Percentiles rank a stretch among this genome's conserved stretches.
Evolutionary conservation across 108 stramenopile species (phyloP).

Genomic region (Nitzschia palea): DNA sequence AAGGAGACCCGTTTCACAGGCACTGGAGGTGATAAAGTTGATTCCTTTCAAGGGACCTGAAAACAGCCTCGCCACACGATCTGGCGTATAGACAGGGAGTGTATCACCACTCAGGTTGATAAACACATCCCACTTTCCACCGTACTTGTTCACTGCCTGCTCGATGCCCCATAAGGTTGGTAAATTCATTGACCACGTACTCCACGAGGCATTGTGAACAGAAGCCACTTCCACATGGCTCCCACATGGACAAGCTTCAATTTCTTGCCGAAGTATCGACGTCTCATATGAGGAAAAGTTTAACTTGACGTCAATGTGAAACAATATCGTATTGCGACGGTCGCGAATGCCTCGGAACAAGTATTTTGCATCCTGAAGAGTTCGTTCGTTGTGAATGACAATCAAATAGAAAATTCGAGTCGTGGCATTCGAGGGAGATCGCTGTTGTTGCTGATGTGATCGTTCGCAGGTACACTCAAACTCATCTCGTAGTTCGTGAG

Average conservation of each 20-base stretch:
- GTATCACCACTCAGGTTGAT: slow-evolving; percentile 85
- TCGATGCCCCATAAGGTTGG: slow-evolving; percentile 86
- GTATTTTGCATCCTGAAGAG: slow-evolving; percentile 63
- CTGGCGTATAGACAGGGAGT: slow-evolving; percentile 66
- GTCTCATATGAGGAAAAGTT: slow-evolving; percentile 38
- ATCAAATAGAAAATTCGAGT: slow-evolving; percentile 79
- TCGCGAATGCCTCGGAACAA: slow-evolving; percentile 72
- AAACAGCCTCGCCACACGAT: slow-evolving; percentile 56
- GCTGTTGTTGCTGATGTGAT: not conserved
- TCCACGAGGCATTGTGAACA: slow-evolving; percentile 58
- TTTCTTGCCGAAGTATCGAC: slow-evolving; percentile 48
- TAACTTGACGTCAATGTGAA: slow-evolving; percentile 81
- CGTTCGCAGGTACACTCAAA: slow-evolving; percentile 9
- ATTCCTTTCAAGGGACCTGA: slow-evolving; percentile 55
- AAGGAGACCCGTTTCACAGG: slow-evolving; percentile 78
- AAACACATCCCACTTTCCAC: slow-evolving; percentile 74
- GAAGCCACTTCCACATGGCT: slow-evolving; percentile 39
- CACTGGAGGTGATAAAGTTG: slow-evolving; percentile 81
- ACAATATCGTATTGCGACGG: slow-evolving; percentile 59
- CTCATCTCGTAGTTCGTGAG: not conserved
- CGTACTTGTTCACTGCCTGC: slow-evolving; percentile 32
- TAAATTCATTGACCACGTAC: slow-evolving; percentile 86
- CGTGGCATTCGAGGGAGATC: not conserved
- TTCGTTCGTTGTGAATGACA: slow-evolving; percentile 76
- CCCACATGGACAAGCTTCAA: slow-evolving; percentile 64